Conservation (phyloP, 1,139 yeast species). For the Saccharomyces hybrid region DNA sequence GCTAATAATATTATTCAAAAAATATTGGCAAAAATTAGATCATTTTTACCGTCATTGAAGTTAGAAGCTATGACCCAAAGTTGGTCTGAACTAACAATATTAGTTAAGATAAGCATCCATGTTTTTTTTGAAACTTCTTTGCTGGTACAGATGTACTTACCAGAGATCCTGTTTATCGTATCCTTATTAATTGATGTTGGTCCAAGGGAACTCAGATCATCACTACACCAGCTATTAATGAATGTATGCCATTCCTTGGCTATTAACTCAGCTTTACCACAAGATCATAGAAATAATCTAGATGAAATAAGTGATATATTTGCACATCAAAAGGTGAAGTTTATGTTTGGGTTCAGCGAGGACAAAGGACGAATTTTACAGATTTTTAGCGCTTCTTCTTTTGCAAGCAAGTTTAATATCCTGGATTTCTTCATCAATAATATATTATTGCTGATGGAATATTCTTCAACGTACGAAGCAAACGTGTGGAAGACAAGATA, state of each 20-base stretch:
- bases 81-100: conserved; percentile 66
- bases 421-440: conserved; percentile 62
- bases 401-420: conserved; percentile 46
- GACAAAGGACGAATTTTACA: conserved; percentile 40
- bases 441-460: conserved; percentile 50
- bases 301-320: conserved; percentile 50
- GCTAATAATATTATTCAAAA: conserved; percentile 59
- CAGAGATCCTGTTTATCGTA: conserved; percentile 65
- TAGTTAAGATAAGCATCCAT: conserved; percentile 59
- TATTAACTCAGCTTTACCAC: conserved; percentile 47
- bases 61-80: conserved; percentile 48
- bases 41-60: conserved; percentile 42
- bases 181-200: conserved; percentile 70
- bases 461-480: conserved; percentile 42
- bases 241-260: conserved; percentile 69
- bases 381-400: conserved; percentile 36
- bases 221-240: conserved; percentile 57
- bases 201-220: conserved; percentile 58
- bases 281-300: conserved; percentile 39
- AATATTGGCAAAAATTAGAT: conserved; percentile 40
- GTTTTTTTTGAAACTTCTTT: conserved; percentile 65
- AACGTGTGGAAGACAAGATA: conserved; percentile 63
- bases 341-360: conserved; percentile 73
- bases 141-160: conserved; percentile 58
- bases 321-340: conserved; percentile 64